phyloP scores from a whole-genome alignment of 257 asterid species.

The Przewalskia tangutica region DNA sequence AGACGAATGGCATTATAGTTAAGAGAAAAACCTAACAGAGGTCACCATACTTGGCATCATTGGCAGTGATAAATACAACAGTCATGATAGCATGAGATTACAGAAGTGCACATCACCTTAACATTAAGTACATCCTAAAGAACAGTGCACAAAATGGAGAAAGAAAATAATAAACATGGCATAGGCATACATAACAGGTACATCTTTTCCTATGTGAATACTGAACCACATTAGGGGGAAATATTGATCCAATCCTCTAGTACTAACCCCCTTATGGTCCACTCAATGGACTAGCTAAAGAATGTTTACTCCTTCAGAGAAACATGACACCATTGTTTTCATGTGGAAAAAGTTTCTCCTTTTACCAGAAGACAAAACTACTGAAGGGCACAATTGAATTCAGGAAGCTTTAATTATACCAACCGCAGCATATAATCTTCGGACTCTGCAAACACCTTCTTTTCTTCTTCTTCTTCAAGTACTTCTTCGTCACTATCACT shows the following conservation, averaged over 20 bases:
- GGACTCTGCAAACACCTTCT: constrained; percentile 70
- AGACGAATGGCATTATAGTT: background rate
- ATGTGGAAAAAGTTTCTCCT: background rate
- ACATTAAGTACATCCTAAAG: background rate
- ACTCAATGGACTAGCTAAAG: background rate
- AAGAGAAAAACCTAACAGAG: background rate
- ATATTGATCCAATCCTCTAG: background rate
- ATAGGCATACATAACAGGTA: background rate
- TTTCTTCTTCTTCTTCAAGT: constrained; percentile 79
- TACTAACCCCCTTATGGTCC: background rate
- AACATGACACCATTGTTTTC: background rate
- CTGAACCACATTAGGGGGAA: background rate
- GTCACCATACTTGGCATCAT: background rate
- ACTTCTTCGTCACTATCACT: constrained; percentile 98
- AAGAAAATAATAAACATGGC: background rate
- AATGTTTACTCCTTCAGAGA: background rate
- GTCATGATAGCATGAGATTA: background rate
- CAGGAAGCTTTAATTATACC: constrained; percentile 19
- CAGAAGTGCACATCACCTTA: background rate
- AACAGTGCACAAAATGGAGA: background rate
- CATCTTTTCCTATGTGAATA: background rate
- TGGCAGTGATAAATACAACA: background rate
- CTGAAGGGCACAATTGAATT: background rate
- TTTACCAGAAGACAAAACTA: background rate
- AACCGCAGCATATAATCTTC: constrained; percentile 92